These are phyloP conservation scores for Ophiostoma sp. DNA, from an alignment of 2,329 filamentous ascomycete genomes.

Conservation along the genomic window DNA sequence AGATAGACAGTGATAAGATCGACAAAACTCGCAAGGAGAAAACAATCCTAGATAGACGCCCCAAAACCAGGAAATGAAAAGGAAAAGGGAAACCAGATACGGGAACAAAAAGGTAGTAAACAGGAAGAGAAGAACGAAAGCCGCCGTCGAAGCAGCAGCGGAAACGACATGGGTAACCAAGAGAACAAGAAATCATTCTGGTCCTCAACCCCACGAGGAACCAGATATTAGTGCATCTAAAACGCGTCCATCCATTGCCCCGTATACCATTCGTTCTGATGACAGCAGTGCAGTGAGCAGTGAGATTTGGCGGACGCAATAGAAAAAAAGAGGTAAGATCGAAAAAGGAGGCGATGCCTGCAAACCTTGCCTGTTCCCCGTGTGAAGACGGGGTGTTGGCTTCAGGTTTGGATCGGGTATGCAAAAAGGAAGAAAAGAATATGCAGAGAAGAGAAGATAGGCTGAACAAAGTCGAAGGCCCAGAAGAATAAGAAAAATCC, in stretches of 20 bases:
- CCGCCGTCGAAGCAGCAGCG: not conserved
- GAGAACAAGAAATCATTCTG: constrained; percentile 9
- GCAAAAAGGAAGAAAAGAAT: not conserved
- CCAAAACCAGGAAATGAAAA: constrained; percentile 12
- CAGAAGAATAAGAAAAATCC: not conserved
- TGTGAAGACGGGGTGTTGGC: not conserved
- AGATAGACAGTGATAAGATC: constrained; percentile 1
- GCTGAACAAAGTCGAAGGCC: not conserved
- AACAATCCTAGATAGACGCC: constrained; percentile 12
- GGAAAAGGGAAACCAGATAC: not conserved
- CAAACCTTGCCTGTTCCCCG: not conserved
- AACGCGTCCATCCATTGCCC: not conserved
- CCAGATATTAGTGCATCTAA: constrained; percentile 12
- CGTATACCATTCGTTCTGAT: not conserved
- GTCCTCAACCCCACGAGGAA: not conserved
- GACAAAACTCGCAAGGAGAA: not conserved
- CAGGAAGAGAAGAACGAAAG: not conserved
- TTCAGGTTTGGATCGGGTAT: not conserved
- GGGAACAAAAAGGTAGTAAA: not conserved
- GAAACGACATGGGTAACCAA: not conserved
- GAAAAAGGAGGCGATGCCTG: not conserved
- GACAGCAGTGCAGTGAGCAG: not conserved
- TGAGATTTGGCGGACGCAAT: not conserved
- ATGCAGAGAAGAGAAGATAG: constrained; percentile 7
- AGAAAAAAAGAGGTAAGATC: not conserved